Evolutionary conservation across 768 basidiomycete genomes (phyloP), one percentile per base, ranked within the genome.

Genomic region (Hericium coralloides): DNA sequence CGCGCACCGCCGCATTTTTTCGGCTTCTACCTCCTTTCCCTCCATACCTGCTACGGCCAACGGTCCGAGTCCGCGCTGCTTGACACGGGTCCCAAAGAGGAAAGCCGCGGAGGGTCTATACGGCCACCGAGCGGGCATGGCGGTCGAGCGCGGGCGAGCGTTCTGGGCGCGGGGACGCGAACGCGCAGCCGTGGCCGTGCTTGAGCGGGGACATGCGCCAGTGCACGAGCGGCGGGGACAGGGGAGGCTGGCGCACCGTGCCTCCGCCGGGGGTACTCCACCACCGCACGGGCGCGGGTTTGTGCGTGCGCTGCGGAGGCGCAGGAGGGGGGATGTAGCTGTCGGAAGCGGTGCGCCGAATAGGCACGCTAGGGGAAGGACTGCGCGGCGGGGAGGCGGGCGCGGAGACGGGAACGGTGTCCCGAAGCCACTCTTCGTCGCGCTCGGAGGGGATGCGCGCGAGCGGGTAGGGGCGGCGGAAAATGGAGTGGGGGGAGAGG

Each of bases 361-460:
- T 23, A 3, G 23, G 49, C 7, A 23, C 49, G 49, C 23, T 23
- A 15, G 18, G 18, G 14, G 14, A 1, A 18, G 15, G 14, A 18
- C 18, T 15, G 31, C 23, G 54, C 7, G 41, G 3, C 12, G 48
- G 55, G 7, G 49, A 10, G 23, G 55, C 22, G 52, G 52, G 15
- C 10, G 45, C n/a, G 59, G 26, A 31, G 26, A 31, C 26, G 64
- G 84, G 83, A 2, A 84, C 72, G 61, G 82, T 84, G 71, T 85
- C 84, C 67, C 79, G 75, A 55, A 85, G 71, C 84, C 84, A 85
- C 59, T 72, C 71, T 62, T 85, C 79, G 58, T 83, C 79, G 63
- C 73, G 75, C 50, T 77, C 73, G 51, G 73, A 77, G 17, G 80
- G 80, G 10, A 70, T 63, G 39, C 62, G 72, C 15, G 71, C 69